A percentile compares a stretch with the other conserved stretches of the same genome.
Evolutionary conservation across 2,329 filamentous ascomycete genomes (phyloP).

Genomic region (Talaromyces sp.): DNA sequence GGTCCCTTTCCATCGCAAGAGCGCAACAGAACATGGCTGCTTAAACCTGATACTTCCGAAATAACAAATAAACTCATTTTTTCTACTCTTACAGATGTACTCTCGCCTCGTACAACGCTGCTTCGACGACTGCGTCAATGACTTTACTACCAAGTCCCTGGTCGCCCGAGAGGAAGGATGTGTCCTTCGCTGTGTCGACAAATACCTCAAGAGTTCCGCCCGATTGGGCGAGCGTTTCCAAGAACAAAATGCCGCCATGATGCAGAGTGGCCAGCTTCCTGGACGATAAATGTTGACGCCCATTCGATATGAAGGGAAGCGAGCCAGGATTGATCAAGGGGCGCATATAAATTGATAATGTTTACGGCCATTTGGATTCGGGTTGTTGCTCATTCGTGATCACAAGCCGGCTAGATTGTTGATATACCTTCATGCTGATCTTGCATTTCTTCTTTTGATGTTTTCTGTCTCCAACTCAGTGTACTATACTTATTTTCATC

Average conservation of each 20-base stretch:
- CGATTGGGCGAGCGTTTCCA: conserved; percentile 88
- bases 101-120: conserved; percentile 61
- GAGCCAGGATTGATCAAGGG: neutral
- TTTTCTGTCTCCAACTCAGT: conserved; percentile 7
- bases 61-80: neutral
- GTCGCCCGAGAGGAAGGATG: conserved; percentile 84
- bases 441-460: neutral
- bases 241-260: conserved; percentile 66
- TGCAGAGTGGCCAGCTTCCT: conserved; percentile 54
- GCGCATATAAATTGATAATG: neutral
- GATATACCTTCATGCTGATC: neutral
- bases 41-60: neutral
- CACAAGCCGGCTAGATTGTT: neutral
- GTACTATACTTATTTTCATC: conserved; percentile 12
- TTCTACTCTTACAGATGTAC: conserved; percentile 56
- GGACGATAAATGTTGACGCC: conserved; percentile 32
- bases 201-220: conserved; percentile 88
- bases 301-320: neutral
- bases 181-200: conserved; percentile 91
- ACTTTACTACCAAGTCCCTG: conserved; percentile 97
- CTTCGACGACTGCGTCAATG: conserved; percentile 95
- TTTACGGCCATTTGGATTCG: neutral
- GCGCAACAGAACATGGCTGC: neutral
- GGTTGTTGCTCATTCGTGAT: neutral
- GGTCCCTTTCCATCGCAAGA: neutral